Base-by-base conservation (phyloP, 1,284 basidiomycete genomes). In the Austroboletus olivaceoglutinosus region DNA sequence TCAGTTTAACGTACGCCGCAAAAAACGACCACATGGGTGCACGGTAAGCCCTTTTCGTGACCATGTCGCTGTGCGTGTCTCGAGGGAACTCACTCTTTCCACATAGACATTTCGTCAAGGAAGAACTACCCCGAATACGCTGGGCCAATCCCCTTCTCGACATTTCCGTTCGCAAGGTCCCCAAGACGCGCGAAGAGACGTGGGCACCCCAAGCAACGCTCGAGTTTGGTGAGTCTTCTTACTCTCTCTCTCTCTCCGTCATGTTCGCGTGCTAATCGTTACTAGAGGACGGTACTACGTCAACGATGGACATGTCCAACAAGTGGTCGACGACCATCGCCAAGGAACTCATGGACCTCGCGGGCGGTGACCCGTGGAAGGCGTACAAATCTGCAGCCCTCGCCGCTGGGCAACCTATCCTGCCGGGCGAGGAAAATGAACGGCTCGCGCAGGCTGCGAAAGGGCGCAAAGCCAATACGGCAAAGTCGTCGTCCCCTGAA, bases 91-190 rank as follows among this genome's bases (percentile, higher is more conserved):
- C 25, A 25, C 25, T 25, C 25, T 25, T 25, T 25, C 6, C n/a
- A n/a, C n/a, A n/a, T 25, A 89, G 89, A 45, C 82, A 89, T 72
- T 91, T 91, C 55, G 75, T 86, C 39, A 87, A 86, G 61, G 82
- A 90, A 38, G 76, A 87, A 19, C 69, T 91, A 0, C 86, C 86
- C 2, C 75, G 85, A 30, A 86, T 91, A 73, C 82, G 79, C 9
- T 89, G 80, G 65, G 82, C 80, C 2, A 91, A 91, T 59, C 87
- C 86, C 0, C 62, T 72, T 11, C 59, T 88, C 25, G 71, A 77
- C 19, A 81, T 90, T 27, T 65, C 76, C 31, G 76, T 89, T 0
- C 74, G 76, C 52, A 81, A 75, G 56, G 60, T 75, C 27, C 70
- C 67, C 27, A 85, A 84, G 65, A 70, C 73, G 6, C 65, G 67